A percentile compares a stretch with the other conserved stretches of the same genome.
These are phyloP conservation scores for Aspergillus sp. DNA, from an alignment of 2,329 filamentous ascomycete genomes.

Conservation along the genomic window DNA sequence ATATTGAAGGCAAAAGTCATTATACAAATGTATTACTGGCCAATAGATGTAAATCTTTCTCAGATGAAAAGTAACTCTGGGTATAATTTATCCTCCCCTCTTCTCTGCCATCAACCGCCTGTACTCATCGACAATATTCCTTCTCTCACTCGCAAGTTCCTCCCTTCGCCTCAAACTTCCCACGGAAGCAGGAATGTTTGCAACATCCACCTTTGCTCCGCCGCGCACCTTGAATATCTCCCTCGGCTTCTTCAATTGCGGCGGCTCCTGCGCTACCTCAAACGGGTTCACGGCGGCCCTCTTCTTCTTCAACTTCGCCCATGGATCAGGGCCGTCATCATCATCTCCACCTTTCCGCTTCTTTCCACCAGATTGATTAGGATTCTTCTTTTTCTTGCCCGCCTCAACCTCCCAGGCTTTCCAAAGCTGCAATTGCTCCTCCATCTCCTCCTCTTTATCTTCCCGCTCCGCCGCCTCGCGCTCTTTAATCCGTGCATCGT, in stretches of 20 bases:
- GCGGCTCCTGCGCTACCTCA: slow-evolving; percentile 70
- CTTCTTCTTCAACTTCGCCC: slow-evolving; percentile 67
- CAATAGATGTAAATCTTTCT: not conserved
- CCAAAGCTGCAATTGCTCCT: slow-evolving; percentile 64
- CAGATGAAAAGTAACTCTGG: not conserved
- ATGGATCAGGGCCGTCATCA: slow-evolving; percentile 69
- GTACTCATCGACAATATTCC: slow-evolving; percentile 72
- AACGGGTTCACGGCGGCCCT: slow-evolving; percentile 37
- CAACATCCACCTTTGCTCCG: slow-evolving; percentile 66
- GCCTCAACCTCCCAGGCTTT: slow-evolving; percentile 61
- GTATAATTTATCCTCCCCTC: slow-evolving; percentile 29
- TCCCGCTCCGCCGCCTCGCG: slow-evolving; percentile 60
- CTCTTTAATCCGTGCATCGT: slow-evolving; percentile 45
- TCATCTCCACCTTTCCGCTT: slow-evolving; percentile 39
- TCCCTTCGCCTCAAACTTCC: slow-evolving; percentile 72
- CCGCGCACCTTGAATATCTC: slow-evolving; percentile 66
- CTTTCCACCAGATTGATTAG: slow-evolving; percentile 30
- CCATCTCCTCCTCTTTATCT: slow-evolving; percentile 61
- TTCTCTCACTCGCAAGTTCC: slow-evolving; percentile 68
- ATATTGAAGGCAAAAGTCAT: slow-evolving; percentile 7
- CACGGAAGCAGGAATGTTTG: slow-evolving; percentile 66
- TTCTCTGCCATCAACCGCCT: slow-evolving; percentile 65
- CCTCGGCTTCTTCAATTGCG: slow-evolving; percentile 63
- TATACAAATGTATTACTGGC: not conserved
- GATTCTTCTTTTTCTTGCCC: slow-evolving; percentile 50